Conservation (phyloP, 2,329 filamentous ascomycete genomes). For the Aotearoamyces nothofagi region DNA sequence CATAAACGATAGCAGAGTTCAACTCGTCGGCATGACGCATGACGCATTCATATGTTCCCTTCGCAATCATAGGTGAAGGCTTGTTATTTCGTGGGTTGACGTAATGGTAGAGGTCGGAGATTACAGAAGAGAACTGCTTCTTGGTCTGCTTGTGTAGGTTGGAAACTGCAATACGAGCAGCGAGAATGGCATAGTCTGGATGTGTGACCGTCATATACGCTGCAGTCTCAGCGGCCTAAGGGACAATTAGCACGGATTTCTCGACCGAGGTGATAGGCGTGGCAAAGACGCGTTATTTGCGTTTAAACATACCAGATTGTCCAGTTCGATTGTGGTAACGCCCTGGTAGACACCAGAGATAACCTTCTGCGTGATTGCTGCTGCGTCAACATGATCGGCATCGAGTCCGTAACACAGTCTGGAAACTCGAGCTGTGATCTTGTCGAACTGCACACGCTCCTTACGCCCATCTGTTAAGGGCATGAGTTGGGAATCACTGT, state of each 20-base stretch:
- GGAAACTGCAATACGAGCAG: constrained; percentile 94
- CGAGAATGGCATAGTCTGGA: constrained; percentile 96
- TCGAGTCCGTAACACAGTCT: constrained; percentile 96
- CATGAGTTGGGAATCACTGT: constrained; percentile 5
- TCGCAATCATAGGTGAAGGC: constrained; percentile 84
- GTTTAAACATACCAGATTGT: constrained; percentile 89
- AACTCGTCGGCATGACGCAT: constrained; percentile 95
- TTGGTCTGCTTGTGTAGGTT: constrained; percentile 99
- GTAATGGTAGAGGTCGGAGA: constrained; percentile 89
- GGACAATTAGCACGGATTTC: too few relatives aligned
- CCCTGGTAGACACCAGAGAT: constrained; percentile 98
- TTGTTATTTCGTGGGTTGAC: constrained; percentile 84
- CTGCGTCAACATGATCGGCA: constrained; percentile 87
- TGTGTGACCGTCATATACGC: constrained; percentile 99
- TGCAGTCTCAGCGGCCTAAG: constrained; percentile 88
- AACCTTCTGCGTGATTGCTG: constrained; percentile 97
- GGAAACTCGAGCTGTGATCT: constrained; percentile 97
- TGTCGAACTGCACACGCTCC: constrained; percentile 99
- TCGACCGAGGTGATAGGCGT: too few relatives aligned
- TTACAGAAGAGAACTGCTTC: constrained; percentile 96
- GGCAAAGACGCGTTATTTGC: constrained; percentile 5
- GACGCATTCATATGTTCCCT: constrained; percentile 79
- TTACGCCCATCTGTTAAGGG: constrained; percentile 73
- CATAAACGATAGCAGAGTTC: constrained; percentile 97
- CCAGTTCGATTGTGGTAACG: constrained; percentile 89